Evolutionary conservation across 2,329 filamentous ascomycete species (phyloP).

Genomic region (Furcasterigmium sp.): DNA sequence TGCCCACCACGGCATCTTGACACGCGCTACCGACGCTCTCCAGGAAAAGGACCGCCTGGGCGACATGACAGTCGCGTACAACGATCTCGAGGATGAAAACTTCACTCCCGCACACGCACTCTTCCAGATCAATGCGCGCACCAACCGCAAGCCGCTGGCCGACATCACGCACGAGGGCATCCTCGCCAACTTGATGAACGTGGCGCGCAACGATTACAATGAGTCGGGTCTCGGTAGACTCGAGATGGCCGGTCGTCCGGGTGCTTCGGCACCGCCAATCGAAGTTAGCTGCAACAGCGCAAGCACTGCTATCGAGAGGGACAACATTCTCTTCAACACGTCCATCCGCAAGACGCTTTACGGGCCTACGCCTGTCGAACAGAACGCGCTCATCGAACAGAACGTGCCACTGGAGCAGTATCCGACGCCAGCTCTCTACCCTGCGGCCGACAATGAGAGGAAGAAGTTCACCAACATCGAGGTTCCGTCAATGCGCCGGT

Average conservation of each 20-base stretch:
- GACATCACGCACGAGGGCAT: slow-evolving; percentile 68
- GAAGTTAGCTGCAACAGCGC: slow-evolving; percentile 72
- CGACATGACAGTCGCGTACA: slow-evolving; percentile 64
- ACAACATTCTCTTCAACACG: slow-evolving; percentile 73
- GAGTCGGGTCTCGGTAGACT: slow-evolving; percentile 70
- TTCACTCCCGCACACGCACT: slow-evolving; percentile 72
- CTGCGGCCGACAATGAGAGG: slow-evolving; percentile 74
- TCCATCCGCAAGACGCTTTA: slow-evolving; percentile 71
- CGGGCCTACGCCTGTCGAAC: slow-evolving; percentile 57
- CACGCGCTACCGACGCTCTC: slow-evolving; percentile 62
- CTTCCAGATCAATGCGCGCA: slow-evolving; percentile 71
- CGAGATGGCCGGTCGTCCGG: slow-evolving; percentile 76
- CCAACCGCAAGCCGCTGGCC: slow-evolving; percentile 60
- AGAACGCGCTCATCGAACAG: slow-evolving; percentile 68
- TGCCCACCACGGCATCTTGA: slow-evolving; percentile 66
- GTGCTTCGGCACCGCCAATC: slow-evolving; percentile 79
- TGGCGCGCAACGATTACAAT: slow-evolving; percentile 61
- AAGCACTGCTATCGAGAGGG: slow-evolving; percentile 58
- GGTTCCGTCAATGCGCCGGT: slow-evolving; percentile 93
- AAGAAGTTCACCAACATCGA: slow-evolving; percentile 83
- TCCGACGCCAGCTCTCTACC: slow-evolving; percentile 63
- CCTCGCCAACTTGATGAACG: slow-evolving; percentile 71
- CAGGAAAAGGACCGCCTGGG: slow-evolving; percentile 55
- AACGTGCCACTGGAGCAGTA: slow-evolving; percentile 63
- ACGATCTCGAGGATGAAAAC: slow-evolving; percentile 54